Evolutionary conservation across 2,329 filamentous ascomycete genomes (phyloP), one percentile per base, ranked within the genome.

Genomic region (Diatrype stigma): DNA sequence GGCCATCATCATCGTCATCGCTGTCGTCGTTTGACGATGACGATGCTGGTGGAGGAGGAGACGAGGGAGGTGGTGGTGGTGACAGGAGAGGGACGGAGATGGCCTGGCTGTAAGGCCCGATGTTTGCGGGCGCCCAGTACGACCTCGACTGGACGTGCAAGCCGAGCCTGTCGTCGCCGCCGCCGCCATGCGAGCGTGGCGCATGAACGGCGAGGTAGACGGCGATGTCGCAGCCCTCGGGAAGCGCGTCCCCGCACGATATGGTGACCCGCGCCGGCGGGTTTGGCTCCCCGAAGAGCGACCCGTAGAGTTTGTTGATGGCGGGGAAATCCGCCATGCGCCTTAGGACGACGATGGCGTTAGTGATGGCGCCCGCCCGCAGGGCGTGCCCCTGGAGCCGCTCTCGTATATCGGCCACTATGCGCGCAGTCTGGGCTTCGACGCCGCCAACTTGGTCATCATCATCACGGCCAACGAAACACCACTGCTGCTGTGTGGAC

Each of bases 51-150:
- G n/a, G n/a, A 45, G 12, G 42, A 42, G 11, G n/a, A 60, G 42
- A 32, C 53, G 48, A 2, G 47, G 38, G 12, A 70, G 49, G 3
- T 66, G 70, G 11, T 11, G 49, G 44, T 14, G 46, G 45, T 34
- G 44, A 32, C 8, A 68, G 46, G 1, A 76, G 62, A 11, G 74
- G 74, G 11, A 82, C 71, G 2, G 80, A 76, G 46, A 94, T 84
- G 3, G 91, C 90, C 72, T 99, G 94, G 50, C 92, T 96, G 69
- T 97, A 97, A 0, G 94, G 94, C 0, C 94, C 94, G 49, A 99
- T 97, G 64, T 97, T 97, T 19, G 94, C 93, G 0, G 94, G 94
- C 0, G 94, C 94, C 94, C 94, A 99, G 75, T 97, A 97, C 11
- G 90, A 96, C 37, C 89, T 78, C 3, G 89, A 92, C 70, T 97